Evolutionary conservation across 164 flowering plant species (phyloP).

Genomic region (Aristolochia fimbriata): DNA sequence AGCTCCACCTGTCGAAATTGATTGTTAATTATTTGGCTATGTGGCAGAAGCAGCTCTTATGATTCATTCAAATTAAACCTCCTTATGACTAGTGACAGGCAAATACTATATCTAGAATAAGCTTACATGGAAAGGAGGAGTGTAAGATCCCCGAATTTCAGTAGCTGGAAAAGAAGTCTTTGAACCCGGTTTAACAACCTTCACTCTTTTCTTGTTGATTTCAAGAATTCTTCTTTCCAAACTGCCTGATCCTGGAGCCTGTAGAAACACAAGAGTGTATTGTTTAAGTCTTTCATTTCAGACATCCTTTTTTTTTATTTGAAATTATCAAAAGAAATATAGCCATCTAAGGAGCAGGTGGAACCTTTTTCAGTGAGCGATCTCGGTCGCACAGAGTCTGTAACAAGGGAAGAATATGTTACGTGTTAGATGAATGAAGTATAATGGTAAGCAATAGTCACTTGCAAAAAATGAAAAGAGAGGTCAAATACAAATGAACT

Average conservation of each 20-base stretch:
- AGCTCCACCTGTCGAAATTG: constrained; percentile 62
- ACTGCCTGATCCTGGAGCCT: constrained; percentile 57
- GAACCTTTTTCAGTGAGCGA: constrained; percentile 62
- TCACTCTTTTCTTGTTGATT: constrained; percentile 78
- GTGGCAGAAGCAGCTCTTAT: not conserved
- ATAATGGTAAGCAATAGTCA: not conserved
- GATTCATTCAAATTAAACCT: not conserved
- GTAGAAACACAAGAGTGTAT: constrained; percentile 10
- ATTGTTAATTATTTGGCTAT: not conserved
- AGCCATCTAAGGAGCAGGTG: not conserved
- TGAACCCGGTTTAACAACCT: constrained; percentile 94
- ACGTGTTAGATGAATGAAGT: no score
- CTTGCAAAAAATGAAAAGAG: not conserved
- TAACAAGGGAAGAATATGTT: constrained; percentile 3
- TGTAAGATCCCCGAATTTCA: constrained; percentile 87
- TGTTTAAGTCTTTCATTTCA: not conserved
- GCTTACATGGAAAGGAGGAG: constrained; percentile 97
- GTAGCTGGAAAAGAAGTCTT: constrained; percentile 94
- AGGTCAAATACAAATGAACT: not conserved
- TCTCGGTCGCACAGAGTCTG: constrained; percentile 89
- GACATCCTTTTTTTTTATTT: not conserved
- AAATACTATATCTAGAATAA: not conserved
- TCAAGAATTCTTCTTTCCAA: constrained; percentile 91
- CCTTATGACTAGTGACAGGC: not conserved
- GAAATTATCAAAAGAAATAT: not conserved